phyloP scores from a whole-genome alignment of 352 stramenopile genomes.

The Phytophthora sp. region DNA sequence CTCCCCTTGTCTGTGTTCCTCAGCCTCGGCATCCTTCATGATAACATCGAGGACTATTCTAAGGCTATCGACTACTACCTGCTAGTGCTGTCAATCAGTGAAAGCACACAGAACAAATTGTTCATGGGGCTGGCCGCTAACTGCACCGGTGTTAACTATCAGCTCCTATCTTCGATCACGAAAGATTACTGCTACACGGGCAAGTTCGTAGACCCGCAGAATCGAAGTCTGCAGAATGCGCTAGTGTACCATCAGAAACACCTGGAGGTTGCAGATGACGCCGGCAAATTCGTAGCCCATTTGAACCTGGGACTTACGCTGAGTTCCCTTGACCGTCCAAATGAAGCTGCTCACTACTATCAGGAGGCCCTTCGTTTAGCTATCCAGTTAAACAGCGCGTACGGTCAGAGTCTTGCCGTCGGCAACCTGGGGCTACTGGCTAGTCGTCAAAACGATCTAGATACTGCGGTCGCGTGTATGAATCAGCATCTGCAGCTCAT shows the following conservation, averaged over 20 bases:
- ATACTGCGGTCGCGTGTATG: conserved; percentile 84
- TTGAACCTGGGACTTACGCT: conserved; percentile 87
- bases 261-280: conserved; percentile 78
- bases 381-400: conserved; percentile 85
- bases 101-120: conserved; percentile 77
- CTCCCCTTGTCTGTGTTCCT: not conserved
- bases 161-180: conserved; percentile 64
- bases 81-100: conserved; percentile 85
- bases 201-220: conserved; percentile 66
- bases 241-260: conserved; percentile 81
- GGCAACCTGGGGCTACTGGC: conserved; percentile 88
- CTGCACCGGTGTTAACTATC: conserved; percentile 90
- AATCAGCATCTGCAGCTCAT: conserved; percentile 92
- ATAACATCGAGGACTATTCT: conserved; percentile 86
- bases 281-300: conserved; percentile 87
- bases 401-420: conserved; percentile 87
- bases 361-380: conserved; percentile 87
- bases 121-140: conserved; percentile 85
- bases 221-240: conserved; percentile 52
- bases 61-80: conserved; percentile 89
- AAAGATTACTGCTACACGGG: conserved; percentile 80
- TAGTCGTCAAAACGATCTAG: conserved; percentile 80
- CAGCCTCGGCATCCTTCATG: conserved; percentile 84
- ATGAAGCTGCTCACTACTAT: conserved; percentile 81
- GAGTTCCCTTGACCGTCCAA: conserved; percentile 65